Evolutionary conservation across 495 filamentous ascomycete species (phyloP).

Genomic region (Penicillium samsonianum): DNA sequence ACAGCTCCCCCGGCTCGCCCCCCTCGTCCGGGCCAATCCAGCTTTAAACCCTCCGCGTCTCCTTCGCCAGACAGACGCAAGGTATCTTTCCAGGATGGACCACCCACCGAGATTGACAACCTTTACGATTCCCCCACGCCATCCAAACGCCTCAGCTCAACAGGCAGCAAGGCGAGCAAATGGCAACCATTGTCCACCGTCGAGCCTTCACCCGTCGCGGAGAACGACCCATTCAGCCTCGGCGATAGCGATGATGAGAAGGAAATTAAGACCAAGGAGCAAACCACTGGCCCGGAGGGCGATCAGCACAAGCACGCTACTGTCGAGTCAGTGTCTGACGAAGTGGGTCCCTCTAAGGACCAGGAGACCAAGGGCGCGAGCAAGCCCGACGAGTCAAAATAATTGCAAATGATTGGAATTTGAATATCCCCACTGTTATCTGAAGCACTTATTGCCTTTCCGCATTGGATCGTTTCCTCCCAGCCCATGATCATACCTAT

Average conservation of each 20-base stretch:
- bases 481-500: background rate
- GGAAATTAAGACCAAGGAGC: conserved; percentile 68
- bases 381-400: conserved; percentile 37
- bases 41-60: conserved; percentile 71
- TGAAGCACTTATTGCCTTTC: background rate
- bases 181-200: conserved; percentile 93
- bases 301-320: conserved; percentile 72
- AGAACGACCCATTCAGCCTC: conserved; percentile 94
- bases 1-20: conserved; percentile 54
- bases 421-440: conserved; percentile 11
- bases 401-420: conserved; percentile 12
- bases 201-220: conserved; percentile 82
- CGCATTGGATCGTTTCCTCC: background rate
- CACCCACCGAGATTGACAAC: conserved; percentile 75
- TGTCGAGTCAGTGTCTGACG: conserved; percentile 53
- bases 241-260: conserved; percentile 96
- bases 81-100: conserved; percentile 77
- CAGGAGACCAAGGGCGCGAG: conserved; percentile 27
- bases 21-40: conserved; percentile 66
- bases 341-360: conserved; percentile 30
- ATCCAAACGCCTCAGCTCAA: conserved; percentile 42
- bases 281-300: conserved; percentile 61
- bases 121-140: conserved; percentile 65
- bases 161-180: conserved; percentile 74
- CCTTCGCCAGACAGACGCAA: conserved; percentile 65